phyloP scores from a whole-genome alignment of 2,329 filamentous ascomycete genomes.

The Lasiodiplodia hormozganensis region DNA sequence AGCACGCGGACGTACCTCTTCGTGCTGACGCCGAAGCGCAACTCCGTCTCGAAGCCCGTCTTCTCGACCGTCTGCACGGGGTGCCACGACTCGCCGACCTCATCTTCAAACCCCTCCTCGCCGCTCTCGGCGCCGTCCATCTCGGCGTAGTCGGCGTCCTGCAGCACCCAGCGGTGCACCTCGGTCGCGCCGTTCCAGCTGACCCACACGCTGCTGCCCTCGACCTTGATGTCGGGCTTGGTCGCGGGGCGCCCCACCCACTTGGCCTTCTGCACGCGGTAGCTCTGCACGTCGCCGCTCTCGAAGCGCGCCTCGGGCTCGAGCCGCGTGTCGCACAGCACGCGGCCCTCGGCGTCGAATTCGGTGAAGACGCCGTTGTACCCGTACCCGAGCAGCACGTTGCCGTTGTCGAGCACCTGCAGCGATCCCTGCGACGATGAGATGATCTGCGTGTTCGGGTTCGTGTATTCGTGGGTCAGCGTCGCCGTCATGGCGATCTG shows the following conservation, averaged over 20 bases:
- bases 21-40: conserved; percentile 23
- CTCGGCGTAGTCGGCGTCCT: conserved; percentile 33
- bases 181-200: conserved; percentile 41
- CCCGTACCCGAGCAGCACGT: conserved; percentile 59
- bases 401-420: conserved; percentile 51
- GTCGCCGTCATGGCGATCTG: conserved; percentile 51
- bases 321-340: conserved; percentile 53
- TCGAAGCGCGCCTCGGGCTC: conserved; percentile 35
- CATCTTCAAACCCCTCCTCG: conserved; percentile 31
- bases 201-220: conserved; percentile 34
- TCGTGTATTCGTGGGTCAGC: conserved; percentile 49
- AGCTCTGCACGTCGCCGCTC: conserved; percentile 43
- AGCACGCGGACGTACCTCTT: conserved; percentile 29
- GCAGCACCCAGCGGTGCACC: conserved; percentile 39
- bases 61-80: conserved; percentile 29
- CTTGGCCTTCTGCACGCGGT: conserved; percentile 43
- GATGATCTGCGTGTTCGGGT: conserved; percentile 45
- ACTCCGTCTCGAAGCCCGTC: conserved; percentile 32
- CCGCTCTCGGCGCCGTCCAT: conserved; percentile 25
- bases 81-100: conserved; percentile 23
- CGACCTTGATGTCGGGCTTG: conserved; percentile 33
- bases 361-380: conserved; percentile 59
- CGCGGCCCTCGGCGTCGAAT: conserved; percentile 48
- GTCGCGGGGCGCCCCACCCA: conserved; percentile 36
- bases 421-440: conserved; percentile 51